Base-by-base conservation (phyloP, 169 alveolate genomes). In the Plasmodium falciparum region DNA sequence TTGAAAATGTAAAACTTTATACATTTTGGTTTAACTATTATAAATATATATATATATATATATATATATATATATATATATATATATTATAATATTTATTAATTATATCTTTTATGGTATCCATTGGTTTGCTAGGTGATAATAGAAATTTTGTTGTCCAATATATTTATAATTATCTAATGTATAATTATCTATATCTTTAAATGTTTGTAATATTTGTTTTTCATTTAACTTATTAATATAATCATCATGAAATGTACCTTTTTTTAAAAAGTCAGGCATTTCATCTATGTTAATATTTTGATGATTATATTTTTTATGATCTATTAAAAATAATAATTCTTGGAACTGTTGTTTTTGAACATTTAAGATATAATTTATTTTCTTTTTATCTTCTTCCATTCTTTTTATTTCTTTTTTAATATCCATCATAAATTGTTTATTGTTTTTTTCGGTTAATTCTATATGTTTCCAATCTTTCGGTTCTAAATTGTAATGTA, bases 401-500 rank as follows among this genome's bases (percentile, higher is more conserved):
- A 80, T 80, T 66, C 17, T 24, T 54, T 7, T 67, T 80, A 80
- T 80, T 67, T 80, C 90, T 24, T 67, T 66, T 24, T 80, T 80
- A 33, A 67, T 67, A 47, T 43, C 83, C 67, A 29, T 62, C 24
- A 80, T 61, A 72, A 80, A 80, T 29, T 66, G 39, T 9, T 66
- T 67, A 50, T 80, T 80, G 20, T 80, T 74, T 47, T 80, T 66
- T 52, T 80, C 83, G 7, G 67, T 62, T 26, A 56, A 54, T 61
- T 80, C 90, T 33, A 80, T 80, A 45, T 52, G 24, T 47, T 45
- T 80, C 90, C 90, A 80, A 54, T 80, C 78, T 49, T 80, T 66
- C 7, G 90, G 90, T 39, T 80, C 90, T n/a, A 67, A 47, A 67
- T 80, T 80, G 39, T 80, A 80, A 71, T 80, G 90, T 54, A 80